A percentile compares a stretch with the other conserved stretches of the same genome.
phyloP scores from a whole-genome alignment of 2,329 filamentous ascomycete genomes.

The Ramularia collo-cygni region DNA sequence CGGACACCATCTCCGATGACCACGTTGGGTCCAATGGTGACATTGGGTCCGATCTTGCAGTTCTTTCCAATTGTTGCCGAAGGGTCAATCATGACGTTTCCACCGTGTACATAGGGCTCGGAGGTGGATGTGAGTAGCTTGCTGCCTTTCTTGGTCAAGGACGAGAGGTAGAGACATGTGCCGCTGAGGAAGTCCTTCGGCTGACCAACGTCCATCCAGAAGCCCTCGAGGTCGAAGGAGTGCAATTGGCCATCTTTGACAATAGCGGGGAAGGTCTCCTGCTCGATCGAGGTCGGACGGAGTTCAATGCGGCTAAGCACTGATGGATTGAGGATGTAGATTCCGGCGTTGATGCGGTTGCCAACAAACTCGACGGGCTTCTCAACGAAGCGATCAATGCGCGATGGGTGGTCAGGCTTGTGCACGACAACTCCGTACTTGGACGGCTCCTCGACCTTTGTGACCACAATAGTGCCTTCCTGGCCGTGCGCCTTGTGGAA shows the following conservation, averaged over 20 bases:
- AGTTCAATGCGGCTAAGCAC: constrained; percentile 89
- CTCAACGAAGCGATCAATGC: constrained; percentile 98
- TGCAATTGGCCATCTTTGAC: constrained; percentile 83
- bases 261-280: constrained; percentile 96
- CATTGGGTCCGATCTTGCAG: constrained; percentile 95
- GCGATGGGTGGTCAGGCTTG: constrained; percentile 82
- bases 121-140: constrained; percentile 66
- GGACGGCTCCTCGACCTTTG: constrained; percentile 97
- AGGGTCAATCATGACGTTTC: constrained; percentile 92
- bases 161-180: constrained; percentile 92
- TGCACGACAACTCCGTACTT: constrained; percentile 99
- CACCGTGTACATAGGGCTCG: constrained; percentile 79
- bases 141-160: constrained; percentile 80
- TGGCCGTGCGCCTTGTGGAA: constrained; percentile 93
- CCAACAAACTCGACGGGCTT: constrained; percentile 98
- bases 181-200: constrained; percentile 97
- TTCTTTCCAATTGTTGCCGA: constrained; percentile 95
- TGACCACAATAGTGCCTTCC: constrained; percentile 96
- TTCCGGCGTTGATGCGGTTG: constrained; percentile 97
- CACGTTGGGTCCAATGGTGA: constrained; percentile 89
- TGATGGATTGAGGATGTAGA: constrained; percentile 94
- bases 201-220: constrained; percentile 99
- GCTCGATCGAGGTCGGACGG: constrained; percentile 93
- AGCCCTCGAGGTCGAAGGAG: constrained; percentile 93
- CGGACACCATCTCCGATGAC: constrained; percentile 90